Evolutionary conservation across 257 asterid species (phyloP), one percentile per base, ranked within the genome.

Genomic region (Scutellaria barbata): DNA sequence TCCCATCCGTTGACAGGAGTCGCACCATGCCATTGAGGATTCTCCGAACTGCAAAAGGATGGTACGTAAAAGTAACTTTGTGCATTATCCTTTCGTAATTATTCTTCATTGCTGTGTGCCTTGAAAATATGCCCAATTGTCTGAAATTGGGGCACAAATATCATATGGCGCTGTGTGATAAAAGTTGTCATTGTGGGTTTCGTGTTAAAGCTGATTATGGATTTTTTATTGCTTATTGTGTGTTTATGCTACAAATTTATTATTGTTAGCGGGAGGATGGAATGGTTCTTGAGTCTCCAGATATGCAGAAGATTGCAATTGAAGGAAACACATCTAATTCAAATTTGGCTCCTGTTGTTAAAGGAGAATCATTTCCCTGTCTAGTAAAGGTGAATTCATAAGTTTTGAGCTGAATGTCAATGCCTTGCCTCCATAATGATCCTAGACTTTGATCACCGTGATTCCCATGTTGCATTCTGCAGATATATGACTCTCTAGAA

Each of bases 401-500:
- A 61, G 11, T 73, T 66, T 8, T 40, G 9, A 50, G 52, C 67
- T 25, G 35, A 25, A 11, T 42, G 68, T 61, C 74, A 13, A 37
- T 63, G 7, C 39, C 48, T 52, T 51, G 25, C 18, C 11, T 14
- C 18, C 1, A 10, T 45, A 10, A 51, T 39, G 54, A 56, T 63
- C n/a, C 39, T n/a, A 42, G 47, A 54, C 67, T 61, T 52, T 37
- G 60, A 68, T 17, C 58, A 10, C 53, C 56, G 2, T 47, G 18
- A 33, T 78, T 25, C 79, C 35, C 25, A 70, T 59, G 70, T 79
- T 50, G 40, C 60, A 47, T 69, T 58, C 18, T 78, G 74, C 92
- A 94, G 98, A 80, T 94, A 64, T 94, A 91, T 63, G 99, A 91
- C 77, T 73, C 87, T 50, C 87, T 85, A 7, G 96, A 85, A 73